Percentiles rank a stretch among this genome's conserved stretches.
These are phyloP conservation scores for Hebeloma cylindrosporum DNA, from an alignment of 768 basidiomycete genomes.

Conservation along the genomic window DNA sequence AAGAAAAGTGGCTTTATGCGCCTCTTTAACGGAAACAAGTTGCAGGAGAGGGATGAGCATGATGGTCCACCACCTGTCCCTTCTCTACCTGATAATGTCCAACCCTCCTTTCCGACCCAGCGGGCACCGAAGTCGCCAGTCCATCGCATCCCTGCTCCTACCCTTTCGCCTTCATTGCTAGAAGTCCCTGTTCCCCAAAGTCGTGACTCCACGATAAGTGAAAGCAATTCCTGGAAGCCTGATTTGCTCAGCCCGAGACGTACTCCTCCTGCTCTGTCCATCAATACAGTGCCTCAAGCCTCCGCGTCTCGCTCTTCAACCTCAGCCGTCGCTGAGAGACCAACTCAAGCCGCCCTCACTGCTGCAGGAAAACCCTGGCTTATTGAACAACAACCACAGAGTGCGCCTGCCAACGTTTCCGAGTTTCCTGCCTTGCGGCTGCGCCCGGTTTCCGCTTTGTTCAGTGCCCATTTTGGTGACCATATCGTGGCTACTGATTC, in stretches of 20 bases:
- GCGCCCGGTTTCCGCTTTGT: conserved; percentile 74
- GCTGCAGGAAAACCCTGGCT: conserved; percentile 27
- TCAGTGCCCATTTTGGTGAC: conserved; percentile 67
- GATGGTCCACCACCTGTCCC: conserved; percentile 58
- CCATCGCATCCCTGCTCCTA: conserved; percentile 43
- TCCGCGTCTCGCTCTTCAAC: conserved; percentile 20
- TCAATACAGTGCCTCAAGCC: conserved; percentile 35
- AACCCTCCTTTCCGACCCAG: conserved; percentile 25
- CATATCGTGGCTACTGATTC: conserved; percentile 38
- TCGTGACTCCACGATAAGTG: conserved; percentile 6
- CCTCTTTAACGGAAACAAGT: conserved; percentile 60
- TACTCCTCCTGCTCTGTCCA: conserved; percentile 40
- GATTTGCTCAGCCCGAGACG: conserved; percentile 32
- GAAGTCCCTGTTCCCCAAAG: conserved; percentile 22
- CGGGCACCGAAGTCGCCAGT: conserved; percentile 30
- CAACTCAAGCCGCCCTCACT: conserved; percentile 23
- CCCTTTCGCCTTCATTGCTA: conserved; percentile 36
- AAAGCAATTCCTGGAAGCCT: conserved; percentile 9
- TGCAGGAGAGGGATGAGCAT: conserved; percentile 48
- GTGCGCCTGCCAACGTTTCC: conserved; percentile 62
- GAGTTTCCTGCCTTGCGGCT: conserved; percentile 69
- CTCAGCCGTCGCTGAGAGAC: conserved; percentile 22
- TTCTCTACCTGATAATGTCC: conserved; percentile 35
- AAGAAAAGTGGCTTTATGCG: conserved; percentile 85
- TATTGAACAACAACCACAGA: conserved; percentile 41